These are phyloP conservation scores for Lactarius hengduanensis DNA, from an alignment of 768 basidiomycete genomes.

Conservation along the genomic window DNA sequence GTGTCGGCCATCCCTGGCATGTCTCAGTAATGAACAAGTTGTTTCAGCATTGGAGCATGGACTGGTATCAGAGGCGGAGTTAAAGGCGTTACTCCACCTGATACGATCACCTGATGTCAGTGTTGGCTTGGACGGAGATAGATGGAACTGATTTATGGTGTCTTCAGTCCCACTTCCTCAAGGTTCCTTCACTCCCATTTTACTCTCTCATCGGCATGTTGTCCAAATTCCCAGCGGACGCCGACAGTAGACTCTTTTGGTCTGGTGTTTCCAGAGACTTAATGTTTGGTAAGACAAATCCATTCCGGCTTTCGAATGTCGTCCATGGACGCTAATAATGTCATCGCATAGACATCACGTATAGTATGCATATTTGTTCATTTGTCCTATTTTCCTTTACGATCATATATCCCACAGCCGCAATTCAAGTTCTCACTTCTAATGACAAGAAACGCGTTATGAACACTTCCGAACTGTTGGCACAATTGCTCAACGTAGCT, in stretches of 20 bases:
- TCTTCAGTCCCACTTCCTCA: constrained; percentile 77
- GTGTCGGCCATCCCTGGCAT: constrained; percentile 62
- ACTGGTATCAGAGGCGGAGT: constrained; percentile 63
- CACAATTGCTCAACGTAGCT: constrained; percentile 23
- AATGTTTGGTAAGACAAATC: constrained; percentile 55
- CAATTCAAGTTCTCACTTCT: constrained; percentile 25
- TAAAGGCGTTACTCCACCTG: constrained; percentile 63
- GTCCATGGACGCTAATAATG: background rate
- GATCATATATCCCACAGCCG: constrained; percentile 19
- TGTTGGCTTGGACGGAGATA: constrained; percentile 16
- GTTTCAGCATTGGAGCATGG: constrained; percentile 62
- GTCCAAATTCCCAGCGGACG: constrained; percentile 74
- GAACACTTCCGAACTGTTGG: constrained; percentile 22
- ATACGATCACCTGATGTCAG: constrained; percentile 77
- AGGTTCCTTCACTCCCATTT: constrained; percentile 80
- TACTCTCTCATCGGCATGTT: constrained; percentile 73
- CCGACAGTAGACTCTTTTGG: constrained; percentile 78
- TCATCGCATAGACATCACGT: constrained; percentile 22
- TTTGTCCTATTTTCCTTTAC: constrained; percentile 11
- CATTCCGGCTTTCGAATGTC: background rate
- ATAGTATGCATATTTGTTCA: constrained; percentile 10
- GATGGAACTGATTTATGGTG: background rate
- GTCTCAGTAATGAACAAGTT: constrained; percentile 56
- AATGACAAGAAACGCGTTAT: constrained; percentile 20
- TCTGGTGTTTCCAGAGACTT: constrained; percentile 57